Conservation (phyloP, 495 filamentous ascomycete species). For the Penicillium subrubescens region DNA sequence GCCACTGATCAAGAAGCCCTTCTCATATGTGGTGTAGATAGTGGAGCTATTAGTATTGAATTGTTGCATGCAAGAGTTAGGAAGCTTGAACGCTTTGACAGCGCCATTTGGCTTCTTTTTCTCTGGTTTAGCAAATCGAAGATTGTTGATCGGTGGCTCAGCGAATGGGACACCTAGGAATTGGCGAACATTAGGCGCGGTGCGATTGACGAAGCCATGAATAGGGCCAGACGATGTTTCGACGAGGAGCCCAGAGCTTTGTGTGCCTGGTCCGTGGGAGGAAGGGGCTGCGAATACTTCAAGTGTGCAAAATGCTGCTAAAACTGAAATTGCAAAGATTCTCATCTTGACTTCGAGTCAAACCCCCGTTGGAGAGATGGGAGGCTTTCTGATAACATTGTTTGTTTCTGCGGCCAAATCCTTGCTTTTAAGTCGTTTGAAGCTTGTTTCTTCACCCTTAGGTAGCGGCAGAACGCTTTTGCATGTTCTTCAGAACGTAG, state of each 20-base stretch:
- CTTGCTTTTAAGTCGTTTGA: background rate
- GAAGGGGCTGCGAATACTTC: conserved; percentile 1
- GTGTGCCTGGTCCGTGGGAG: background rate
- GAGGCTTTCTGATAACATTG: background rate
- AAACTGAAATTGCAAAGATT: background rate
- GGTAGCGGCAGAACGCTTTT: background rate
- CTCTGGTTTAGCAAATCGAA: conserved; percentile 20
- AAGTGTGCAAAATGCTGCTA: background rate
- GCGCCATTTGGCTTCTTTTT: background rate
- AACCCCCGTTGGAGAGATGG: background rate
- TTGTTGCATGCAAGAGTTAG: conserved; percentile 19
- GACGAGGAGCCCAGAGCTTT: background rate
- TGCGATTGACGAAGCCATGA: conserved; percentile 32
- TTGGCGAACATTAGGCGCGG: conserved; percentile 31
- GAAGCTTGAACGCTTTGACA: conserved; percentile 9
- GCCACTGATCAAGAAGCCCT: conserved; percentile 4
- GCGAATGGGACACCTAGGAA: conserved; percentile 40
- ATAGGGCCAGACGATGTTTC: conserved; percentile 34
- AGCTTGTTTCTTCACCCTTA: background rate
- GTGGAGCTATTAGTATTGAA: conserved; percentile 10
- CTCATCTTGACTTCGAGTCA: background rate
- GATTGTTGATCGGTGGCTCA: conserved; percentile 20
- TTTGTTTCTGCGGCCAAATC: background rate
- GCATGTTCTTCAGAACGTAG: background rate
- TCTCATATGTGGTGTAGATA: conserved; percentile 14